These are phyloP conservation scores for Oxyria digyna DNA, from an alignment of 148 eudicot species.

Conservation along the genomic window DNA sequence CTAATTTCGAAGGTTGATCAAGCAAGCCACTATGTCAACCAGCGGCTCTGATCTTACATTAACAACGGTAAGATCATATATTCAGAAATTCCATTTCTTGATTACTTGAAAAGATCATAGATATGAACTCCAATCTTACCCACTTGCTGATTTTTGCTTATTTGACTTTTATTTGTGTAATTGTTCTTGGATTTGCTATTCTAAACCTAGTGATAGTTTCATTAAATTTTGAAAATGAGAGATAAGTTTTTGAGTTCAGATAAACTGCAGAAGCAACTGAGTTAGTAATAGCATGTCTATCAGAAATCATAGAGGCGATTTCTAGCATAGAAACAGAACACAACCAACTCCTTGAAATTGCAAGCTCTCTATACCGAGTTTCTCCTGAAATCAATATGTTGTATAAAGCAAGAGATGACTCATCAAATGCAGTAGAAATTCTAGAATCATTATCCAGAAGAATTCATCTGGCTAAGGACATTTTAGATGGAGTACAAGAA, in stretches of 20 bases:
- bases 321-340: conserved; percentile 24
- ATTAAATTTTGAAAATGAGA: background rate
- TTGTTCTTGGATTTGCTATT: background rate
- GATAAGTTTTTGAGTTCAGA: conserved; percentile 15
- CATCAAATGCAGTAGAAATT: conserved; percentile 18
- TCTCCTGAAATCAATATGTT: conserved; percentile 41
- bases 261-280: conserved; percentile 14
- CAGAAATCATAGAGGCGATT: conserved; percentile 33
- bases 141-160: background rate
- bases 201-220: too few relatives aligned
- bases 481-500: conserved; percentile 19
- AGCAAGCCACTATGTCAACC: background rate
- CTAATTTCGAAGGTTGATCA: too few relatives aligned
- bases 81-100: too few relatives aligned
- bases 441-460: conserved; percentile 32
- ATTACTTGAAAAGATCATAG: background rate
- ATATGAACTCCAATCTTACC: too few relatives aligned
- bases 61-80: background rate
- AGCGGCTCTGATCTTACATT: background rate
- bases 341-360: conserved; percentile 32
- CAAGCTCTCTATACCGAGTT: conserved; percentile 47
- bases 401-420: conserved; percentile 19
- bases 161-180: too few relatives aligned
- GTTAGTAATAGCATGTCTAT: conserved; percentile 28
- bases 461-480: conserved; percentile 29